A percentile compares a stretch with the other conserved stretches of the same genome.
phyloP scores from a whole-genome alignment of 305 asterid genomes.

The Fraxinus ornus region DNA sequence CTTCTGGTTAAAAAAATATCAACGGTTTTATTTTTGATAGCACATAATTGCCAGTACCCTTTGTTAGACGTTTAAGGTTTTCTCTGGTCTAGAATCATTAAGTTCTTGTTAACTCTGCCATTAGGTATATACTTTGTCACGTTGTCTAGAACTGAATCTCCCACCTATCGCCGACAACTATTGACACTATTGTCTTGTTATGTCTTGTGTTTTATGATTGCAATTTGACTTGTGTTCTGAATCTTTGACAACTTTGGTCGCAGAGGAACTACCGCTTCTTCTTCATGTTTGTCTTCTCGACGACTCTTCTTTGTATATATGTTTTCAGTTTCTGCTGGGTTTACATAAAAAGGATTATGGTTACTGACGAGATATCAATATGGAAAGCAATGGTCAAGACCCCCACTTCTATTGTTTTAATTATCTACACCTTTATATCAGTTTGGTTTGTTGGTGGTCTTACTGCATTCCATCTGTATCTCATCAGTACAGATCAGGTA shows the following conservation, averaged over 20 bases:
- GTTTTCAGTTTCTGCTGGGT: conserved; percentile 92
- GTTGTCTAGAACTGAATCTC: background rate
- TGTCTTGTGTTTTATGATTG: background rate
- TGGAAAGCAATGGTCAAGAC: conserved; percentile 92
- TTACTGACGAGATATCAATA: conserved; percentile 51
- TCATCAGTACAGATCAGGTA: conserved; percentile 92
- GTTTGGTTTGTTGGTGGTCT: conserved; percentile 99
- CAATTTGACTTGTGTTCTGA: background rate
- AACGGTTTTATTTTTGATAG: background rate
- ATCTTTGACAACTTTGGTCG: conserved; percentile 26
- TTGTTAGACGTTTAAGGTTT: background rate
- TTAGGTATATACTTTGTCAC: background rate
- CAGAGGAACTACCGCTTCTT: conserved; percentile 98
- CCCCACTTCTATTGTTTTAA: conserved; percentile 86
- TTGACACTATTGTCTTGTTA: background rate
- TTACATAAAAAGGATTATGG: conserved; percentile 70
- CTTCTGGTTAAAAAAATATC: background rate
- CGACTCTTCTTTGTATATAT: conserved; percentile 85
- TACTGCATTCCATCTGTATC: conserved; percentile 86
- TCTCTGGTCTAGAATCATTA: background rate
- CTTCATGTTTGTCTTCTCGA: conserved; percentile 96
- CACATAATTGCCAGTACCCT: background rate
- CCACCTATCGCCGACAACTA: background rate
- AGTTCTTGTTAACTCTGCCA: background rate
- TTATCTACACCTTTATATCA: conserved; percentile 76